Percentiles rank a stretch among this genome's conserved stretches.
These are phyloP conservation scores for Gossypium anomalum DNA, from an alignment of 345 rosid species.

Conservation along the genomic window DNA sequence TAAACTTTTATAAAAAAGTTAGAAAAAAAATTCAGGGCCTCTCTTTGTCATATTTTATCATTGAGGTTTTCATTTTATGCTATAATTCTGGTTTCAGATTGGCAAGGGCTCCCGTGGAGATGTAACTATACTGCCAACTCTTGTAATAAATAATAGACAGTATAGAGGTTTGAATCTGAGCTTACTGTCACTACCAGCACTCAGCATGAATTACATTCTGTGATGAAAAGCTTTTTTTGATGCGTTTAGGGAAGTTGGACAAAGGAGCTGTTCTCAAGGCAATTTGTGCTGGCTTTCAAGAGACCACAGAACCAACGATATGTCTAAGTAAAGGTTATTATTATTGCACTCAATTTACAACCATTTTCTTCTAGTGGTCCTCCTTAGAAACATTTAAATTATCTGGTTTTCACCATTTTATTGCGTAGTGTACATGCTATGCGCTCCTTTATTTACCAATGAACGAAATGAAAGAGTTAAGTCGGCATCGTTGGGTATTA, in stretches of 20 bases:
- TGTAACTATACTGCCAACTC: constrained; percentile 92
- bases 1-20: neutral
- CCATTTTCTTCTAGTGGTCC: neutral
- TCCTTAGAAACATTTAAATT: constrained; percentile 1
- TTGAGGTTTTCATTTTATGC: constrained; percentile 6
- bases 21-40: too few species aligned
- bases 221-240: neutral
- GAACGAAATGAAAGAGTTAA: constrained; percentile 6
- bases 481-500: neutral
- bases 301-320: constrained; percentile 90
- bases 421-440: neutral
- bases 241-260: constrained; percentile 73
- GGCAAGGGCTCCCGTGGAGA: constrained; percentile 95
- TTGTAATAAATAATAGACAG: constrained; percentile 85
- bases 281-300: constrained; percentile 89
- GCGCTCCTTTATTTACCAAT: neutral
- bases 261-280: constrained; percentile 89
- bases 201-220: neutral
- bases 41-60: neutral
- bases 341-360: constrained; percentile 4
- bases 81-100: constrained; percentile 44
- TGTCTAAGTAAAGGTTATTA: constrained; percentile 71
- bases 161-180: constrained; percentile 62
- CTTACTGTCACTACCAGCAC: neutral
- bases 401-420: neutral